Conservation (phyloP, 331 rosid species). For the Acacia concinna region DNA sequence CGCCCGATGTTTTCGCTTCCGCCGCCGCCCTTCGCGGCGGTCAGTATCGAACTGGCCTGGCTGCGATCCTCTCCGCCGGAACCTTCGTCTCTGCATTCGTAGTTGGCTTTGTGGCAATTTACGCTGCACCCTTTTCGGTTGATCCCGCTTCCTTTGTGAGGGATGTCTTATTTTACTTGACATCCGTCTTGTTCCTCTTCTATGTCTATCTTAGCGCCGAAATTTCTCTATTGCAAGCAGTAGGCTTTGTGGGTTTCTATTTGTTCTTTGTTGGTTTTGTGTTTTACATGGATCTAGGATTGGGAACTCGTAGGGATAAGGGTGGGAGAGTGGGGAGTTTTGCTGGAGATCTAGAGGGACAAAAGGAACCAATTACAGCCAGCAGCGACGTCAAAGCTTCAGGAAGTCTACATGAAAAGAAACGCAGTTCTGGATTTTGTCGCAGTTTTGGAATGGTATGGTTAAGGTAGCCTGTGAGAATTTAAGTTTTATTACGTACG, state of each 20-base stretch:
- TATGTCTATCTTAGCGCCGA: conserved; percentile 87
- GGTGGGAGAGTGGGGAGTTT: conserved; percentile 29
- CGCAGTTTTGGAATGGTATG: conserved; percentile 58
- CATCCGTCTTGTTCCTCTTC: conserved; percentile 73
- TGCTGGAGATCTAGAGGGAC: conserved; percentile 46
- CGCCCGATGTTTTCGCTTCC: conserved; percentile 87
- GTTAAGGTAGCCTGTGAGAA: neutral
- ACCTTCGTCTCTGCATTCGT: conserved; percentile 92
- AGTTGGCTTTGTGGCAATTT: conserved; percentile 86
- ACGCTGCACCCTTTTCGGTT: conserved; percentile 80
- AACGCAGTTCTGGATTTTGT: conserved; percentile 41
- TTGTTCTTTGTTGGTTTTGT: conserved; percentile 81
- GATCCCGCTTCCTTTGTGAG: conserved; percentile 77
- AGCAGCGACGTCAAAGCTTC: conserved; percentile 37
- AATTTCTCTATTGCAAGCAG: conserved; percentile 92
- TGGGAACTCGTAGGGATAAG: conserved; percentile 39
- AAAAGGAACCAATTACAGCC: neutral
- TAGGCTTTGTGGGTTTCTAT: conserved; percentile 78
- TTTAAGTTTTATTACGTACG: neutral
- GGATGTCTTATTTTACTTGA: conserved; percentile 76
- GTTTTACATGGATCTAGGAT: conserved; percentile 88
- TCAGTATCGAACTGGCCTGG: conserved; percentile 76
- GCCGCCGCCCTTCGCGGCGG: conserved; percentile 83
- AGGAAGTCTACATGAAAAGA: conserved; percentile 29
- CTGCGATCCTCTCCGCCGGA: conserved; percentile 90